Base-by-base conservation (phyloP, 2,329 filamentous ascomycete genomes). In the Aspergillus ustus region DNA sequence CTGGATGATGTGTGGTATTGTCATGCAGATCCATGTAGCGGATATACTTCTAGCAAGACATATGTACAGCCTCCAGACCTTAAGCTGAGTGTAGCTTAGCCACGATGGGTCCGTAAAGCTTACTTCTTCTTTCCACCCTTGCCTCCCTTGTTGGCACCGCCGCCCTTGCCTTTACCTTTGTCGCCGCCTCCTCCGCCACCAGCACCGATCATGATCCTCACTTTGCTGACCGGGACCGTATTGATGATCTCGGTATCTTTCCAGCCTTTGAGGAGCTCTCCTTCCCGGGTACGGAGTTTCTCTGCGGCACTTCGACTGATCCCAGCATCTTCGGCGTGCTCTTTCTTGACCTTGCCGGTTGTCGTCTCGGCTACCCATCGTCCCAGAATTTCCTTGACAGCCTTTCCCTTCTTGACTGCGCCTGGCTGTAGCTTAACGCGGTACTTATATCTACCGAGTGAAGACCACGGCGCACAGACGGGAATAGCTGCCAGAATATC, bases 371-470 rank as follows among this genome's bases (percentile, higher is more conserved):
- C 77, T 66, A 89, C 84, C 93, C 94, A 97, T 62, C 86, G 85
- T 52, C 89, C 87, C n/a, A 98, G 78, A 34, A 98, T 89, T 77
- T 98, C 94, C 74, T 91, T 92, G 52, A 97, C 88, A 0, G 93
- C 93, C 75, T 97, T 98, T 9, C 95, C 94, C 80, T 97, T 97
- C 83, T 98, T 99, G 66, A 89, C 85, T 0, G 88, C 79, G 0
- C 95, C 95, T 0, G 95, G 95, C 78, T 98, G 95, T 69, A 99
- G 77, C 81, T 99, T 99, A 57, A 89, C 91, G 77, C 96, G 96
- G 82, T 97, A 98, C 78, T 97, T 97, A 78, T 90, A 91, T 59
- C 85, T 86, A 2, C 78, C 78, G 58, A 89, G 75, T 0, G 87
- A 83, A n/a, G 81, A 79, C 87, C 87, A 89, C 1, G 87, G 87